These are phyloP conservation scores for Pseudogymnoascus sp. DNA, from an alignment of 2,329 filamentous ascomycete species.

Conservation along the genomic window DNA sequence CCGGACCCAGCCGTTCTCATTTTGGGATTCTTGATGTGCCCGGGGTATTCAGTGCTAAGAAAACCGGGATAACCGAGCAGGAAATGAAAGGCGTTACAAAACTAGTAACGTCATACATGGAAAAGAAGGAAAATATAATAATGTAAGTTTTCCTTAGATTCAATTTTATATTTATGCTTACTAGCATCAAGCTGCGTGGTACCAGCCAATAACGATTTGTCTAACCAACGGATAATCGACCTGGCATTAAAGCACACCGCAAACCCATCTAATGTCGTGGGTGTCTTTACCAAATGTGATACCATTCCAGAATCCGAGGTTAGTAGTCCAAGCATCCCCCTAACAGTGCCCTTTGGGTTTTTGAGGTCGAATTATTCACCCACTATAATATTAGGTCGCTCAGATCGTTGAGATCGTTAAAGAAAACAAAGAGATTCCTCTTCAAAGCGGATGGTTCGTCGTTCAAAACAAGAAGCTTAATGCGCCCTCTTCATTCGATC, in stretches of 20 bases:
- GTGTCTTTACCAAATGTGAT: background rate
- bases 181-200: background rate
- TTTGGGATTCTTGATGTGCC: constrained; percentile 36
- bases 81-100: constrained; percentile 27
- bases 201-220: background rate
- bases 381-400: background rate
- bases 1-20: constrained; percentile 30
- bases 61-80: constrained; percentile 21
- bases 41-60: constrained; percentile 25
- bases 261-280: background rate
- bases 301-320: background rate
- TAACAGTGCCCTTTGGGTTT: background rate
- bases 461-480: background rate
- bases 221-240: background rate
- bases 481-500: constrained; percentile 21
- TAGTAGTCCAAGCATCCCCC: background rate
- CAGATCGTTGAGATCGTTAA: background rate
- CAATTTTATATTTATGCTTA: background rate
- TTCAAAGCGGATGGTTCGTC: background rate
- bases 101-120: constrained; percentile 33
- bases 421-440: background rate
- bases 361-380: background rate
- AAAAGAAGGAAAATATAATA: constrained; percentile 12
- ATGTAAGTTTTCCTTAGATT: background rate
- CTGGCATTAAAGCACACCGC: background rate